These are phyloP conservation scores for Colletotrichum camelliae DNA, from an alignment of 2,329 filamentous ascomycete species.

Conservation along the genomic window DNA sequence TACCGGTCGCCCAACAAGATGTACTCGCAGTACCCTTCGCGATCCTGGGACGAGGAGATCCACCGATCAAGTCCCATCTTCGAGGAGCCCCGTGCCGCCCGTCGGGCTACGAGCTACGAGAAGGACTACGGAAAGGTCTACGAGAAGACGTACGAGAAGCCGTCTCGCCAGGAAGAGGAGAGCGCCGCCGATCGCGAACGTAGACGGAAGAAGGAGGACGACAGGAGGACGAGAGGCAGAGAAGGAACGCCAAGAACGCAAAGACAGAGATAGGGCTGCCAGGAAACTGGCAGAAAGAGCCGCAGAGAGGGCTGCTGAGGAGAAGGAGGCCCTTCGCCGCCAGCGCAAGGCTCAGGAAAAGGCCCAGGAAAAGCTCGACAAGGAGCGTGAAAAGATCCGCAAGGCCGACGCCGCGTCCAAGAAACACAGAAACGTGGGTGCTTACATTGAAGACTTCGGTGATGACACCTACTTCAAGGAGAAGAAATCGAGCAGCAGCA, in stretches of 20 bases:
- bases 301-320: slow-evolving; percentile 31
- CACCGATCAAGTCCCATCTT: slow-evolving; percentile 42
- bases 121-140: slow-evolving; percentile 26
- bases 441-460: slow-evolving; percentile 40
- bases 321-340: slow-evolving; percentile 35
- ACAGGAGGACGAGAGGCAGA: background rate
- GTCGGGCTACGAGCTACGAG: slow-evolving; percentile 55
- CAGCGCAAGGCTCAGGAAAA: slow-evolving; percentile 41
- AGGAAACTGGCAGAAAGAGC: slow-evolving; percentile 10
- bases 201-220: slow-evolving; percentile 18
- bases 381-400: slow-evolving; percentile 43
- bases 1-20: slow-evolving; percentile 35
- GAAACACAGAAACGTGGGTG: slow-evolving; percentile 24
- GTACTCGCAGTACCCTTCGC: slow-evolving; percentile 41
- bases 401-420: slow-evolving; percentile 33
- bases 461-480: slow-evolving; percentile 32
- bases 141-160: background rate
- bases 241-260: slow-evolving; percentile 26
- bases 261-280: slow-evolving; percentile 24
- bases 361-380: slow-evolving; percentile 32
- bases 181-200: slow-evolving; percentile 39
- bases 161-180: slow-evolving; percentile 49
- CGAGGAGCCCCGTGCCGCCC: slow-evolving; percentile 47
- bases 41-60: slow-evolving; percentile 56
- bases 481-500: slow-evolving; percentile 41